These are phyloP conservation scores for Suillus weaverae DNA, from an alignment of 768 basidiomycete species.

Conservation along the genomic window DNA sequence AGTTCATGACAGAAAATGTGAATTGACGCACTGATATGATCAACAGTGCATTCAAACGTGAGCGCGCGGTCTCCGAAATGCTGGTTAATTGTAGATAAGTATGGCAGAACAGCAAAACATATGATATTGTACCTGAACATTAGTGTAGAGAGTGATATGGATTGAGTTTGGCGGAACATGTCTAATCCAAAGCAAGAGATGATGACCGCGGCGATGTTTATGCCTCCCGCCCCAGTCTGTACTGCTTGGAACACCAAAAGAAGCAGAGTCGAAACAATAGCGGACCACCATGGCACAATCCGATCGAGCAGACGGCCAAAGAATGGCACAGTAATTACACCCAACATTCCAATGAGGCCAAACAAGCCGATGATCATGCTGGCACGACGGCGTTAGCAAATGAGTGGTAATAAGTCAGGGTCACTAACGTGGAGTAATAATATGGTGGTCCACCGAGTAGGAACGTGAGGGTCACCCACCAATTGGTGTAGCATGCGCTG, in stretches of 20 bases:
- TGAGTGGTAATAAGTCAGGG: not conserved
- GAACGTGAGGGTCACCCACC: conserved; percentile 47
- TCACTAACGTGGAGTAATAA: conserved; percentile 34
- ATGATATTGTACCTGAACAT: conserved; percentile 15
- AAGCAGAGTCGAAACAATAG: conserved; percentile 34
- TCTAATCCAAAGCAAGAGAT: conserved; percentile 44
- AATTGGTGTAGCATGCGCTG: conserved; percentile 32
- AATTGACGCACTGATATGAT: conserved; percentile 23
- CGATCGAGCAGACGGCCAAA: conserved; percentile 29
- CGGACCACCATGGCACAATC: conserved; percentile 44
- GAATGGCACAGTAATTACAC: conserved; percentile 31
- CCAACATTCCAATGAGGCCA: conserved; percentile 46
- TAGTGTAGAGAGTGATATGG: conserved; percentile 32
- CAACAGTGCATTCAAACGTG: conserved; percentile 30
- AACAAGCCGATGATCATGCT: conserved; percentile 46
- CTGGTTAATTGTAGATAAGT: conserved; percentile 13
- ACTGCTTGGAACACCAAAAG: conserved; percentile 31
- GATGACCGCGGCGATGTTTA: conserved; percentile 39
- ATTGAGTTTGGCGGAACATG: conserved; percentile 38
- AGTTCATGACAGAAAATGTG: not conserved
- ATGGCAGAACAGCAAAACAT: conserved; percentile 13
- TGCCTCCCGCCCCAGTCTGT: conserved; percentile 38
- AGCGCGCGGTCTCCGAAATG: conserved; percentile 26
- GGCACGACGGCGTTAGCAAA: conserved; percentile 12
- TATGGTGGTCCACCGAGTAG: conserved; percentile 44